A percentile compares a stretch with the other conserved stretches of the same genome.
These are phyloP conservation scores for Didymella pinodella DNA, from an alignment of 2,329 filamentous ascomycete species.

Conservation along the genomic window DNA sequence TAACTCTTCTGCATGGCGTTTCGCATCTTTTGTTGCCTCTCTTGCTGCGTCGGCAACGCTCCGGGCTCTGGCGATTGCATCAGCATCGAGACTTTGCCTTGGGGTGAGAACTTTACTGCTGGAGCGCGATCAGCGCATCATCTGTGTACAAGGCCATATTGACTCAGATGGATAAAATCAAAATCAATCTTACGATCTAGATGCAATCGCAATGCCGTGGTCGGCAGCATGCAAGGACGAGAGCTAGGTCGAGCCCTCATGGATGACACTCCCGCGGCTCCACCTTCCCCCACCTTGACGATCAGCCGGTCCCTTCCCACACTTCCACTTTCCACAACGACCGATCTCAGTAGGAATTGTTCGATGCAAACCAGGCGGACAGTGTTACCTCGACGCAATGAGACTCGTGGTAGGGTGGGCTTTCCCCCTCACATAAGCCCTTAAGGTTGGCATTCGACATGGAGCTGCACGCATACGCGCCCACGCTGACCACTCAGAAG, in stretches of 20 bases:
- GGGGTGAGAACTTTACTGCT: neutral
- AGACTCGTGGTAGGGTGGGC: neutral
- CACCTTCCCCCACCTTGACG: neutral
- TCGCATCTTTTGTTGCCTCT: neutral
- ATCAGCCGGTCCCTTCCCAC: neutral
- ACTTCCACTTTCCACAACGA: neutral
- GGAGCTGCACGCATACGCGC: neutral
- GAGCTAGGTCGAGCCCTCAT: neutral
- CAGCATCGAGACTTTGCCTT: neutral
- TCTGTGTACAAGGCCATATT: constrained; percentile 3
- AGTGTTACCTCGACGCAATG: neutral
- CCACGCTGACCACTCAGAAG: neutral
- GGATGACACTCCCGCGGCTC: neutral
- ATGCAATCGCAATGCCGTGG: neutral
- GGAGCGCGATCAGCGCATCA: neutral
- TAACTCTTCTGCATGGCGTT: neutral
- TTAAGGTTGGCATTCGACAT: neutral
- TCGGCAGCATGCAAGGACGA: neutral
- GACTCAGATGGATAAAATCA: too few species aligned
- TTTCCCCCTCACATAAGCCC: constrained; percentile 10
- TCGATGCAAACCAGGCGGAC: neutral
- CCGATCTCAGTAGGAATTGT: neutral
- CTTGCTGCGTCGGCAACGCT: constrained; percentile 2
- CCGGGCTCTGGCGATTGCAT: constrained; percentile 8
- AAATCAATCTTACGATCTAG: neutral